Evolutionary conservation across 163 green algal species (phyloP).

Genomic region (Scenedesmus sp.): DNA sequence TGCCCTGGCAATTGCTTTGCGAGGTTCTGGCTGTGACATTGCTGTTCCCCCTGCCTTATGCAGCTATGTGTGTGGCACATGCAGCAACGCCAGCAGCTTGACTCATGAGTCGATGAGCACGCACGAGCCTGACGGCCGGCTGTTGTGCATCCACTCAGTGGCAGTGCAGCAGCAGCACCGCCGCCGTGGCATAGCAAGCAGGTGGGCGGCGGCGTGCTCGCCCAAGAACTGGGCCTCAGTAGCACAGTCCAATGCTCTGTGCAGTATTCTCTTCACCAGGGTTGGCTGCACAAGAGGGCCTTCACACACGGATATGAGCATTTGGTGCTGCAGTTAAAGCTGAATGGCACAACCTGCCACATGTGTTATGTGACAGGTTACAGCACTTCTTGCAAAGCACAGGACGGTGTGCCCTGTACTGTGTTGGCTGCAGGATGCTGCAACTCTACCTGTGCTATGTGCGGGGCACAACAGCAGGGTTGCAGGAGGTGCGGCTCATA

Average conservation of each 20-base stretch:
- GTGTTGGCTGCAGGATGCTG: conserved; percentile 61
- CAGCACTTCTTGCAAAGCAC: no score
- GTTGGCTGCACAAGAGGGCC: no score
- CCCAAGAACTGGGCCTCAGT: no score
- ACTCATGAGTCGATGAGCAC: conserved; percentile 72
- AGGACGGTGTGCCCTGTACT: no score
- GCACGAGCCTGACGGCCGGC: conserved; percentile 67
- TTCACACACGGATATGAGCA: no score
- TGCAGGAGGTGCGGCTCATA: conserved; percentile 68
- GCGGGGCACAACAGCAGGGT: conserved; percentile 42
- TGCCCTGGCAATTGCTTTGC: no score
- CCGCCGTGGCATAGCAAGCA: conserved; percentile 67
- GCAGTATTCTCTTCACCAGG: no score
- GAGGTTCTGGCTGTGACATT: background rate
- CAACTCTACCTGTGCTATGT: conserved; percentile 71
- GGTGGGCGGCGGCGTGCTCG: background rate
- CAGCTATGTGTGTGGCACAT: conserved; percentile 71
- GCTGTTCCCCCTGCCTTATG: conserved; percentile 10
- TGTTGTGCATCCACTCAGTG: conserved; percentile 81
- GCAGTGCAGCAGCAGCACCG: conserved; percentile 64
- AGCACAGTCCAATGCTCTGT: no score
- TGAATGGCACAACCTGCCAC: no score
- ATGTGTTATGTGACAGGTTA: no score
- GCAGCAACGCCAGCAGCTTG: conserved; percentile 52
- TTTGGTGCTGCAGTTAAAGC: no score